phyloP scores from a whole-genome alignment of 805 yeast species.

The Clavispora fructus region DNA sequence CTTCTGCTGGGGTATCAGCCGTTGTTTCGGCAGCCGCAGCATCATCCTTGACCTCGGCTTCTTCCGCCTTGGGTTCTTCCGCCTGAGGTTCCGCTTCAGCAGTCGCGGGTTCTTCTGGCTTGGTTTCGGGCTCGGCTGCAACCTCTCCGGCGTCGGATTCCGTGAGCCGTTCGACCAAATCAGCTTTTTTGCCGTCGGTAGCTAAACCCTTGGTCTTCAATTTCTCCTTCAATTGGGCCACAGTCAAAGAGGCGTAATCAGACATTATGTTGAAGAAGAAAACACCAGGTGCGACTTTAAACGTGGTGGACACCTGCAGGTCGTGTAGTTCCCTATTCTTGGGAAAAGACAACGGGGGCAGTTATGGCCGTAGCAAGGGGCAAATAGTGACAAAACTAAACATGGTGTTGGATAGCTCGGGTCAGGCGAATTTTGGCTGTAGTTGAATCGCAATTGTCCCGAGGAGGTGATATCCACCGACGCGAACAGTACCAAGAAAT shows the following conservation, averaged over 20 bases:
- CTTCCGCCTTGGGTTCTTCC: slow-evolving; percentile 14
- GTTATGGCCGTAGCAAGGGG: no score
- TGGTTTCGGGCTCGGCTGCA: neutral
- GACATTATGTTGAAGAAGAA: slow-evolving; percentile 30
- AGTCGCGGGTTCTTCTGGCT: slow-evolving; percentile 4
- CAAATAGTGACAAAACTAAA: no score
- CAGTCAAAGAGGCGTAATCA: slow-evolving; percentile 62
- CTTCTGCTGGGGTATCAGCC: slow-evolving; percentile 12
- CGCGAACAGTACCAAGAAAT: no score
- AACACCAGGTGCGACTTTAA: neutral
- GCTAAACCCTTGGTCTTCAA: slow-evolving; percentile 65
- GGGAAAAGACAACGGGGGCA: no score
- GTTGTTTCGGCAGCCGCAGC: slow-evolving; percentile 10
- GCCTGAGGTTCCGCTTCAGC: neutral
- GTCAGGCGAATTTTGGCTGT: no score
- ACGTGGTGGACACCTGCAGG: neutral
- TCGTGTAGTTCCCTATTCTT: neutral
- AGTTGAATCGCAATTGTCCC: no score
- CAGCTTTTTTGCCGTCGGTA: slow-evolving; percentile 75
- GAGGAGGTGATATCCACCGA: no score
- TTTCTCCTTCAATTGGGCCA: slow-evolving; percentile 76
- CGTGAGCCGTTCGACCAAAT: slow-evolving; percentile 58
- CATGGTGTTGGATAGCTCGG: no score
- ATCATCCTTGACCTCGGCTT: slow-evolving; percentile 10
- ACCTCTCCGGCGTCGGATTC: slow-evolving; percentile 41